Conservation (phyloP, 208 protist genomes). For the Leishmania braziliensis region DNA sequence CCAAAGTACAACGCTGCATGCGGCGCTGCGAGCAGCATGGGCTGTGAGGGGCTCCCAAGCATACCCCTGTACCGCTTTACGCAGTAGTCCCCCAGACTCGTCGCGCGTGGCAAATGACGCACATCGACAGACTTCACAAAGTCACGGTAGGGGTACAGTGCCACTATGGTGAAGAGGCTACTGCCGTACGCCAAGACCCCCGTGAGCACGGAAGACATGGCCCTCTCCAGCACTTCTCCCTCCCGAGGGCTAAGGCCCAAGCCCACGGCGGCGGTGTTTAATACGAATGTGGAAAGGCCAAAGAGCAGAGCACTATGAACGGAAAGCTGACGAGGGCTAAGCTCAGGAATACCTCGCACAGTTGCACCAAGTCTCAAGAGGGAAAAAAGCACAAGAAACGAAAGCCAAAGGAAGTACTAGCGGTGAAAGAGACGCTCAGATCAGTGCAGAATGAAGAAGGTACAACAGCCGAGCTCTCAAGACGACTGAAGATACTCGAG, state of each 20-base stretch:
- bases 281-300: neutral
- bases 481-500: neutral
- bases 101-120: conserved; percentile 12
- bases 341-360: neutral
- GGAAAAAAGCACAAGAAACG: neutral
- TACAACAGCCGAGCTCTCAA: neutral
- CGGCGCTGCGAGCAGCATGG: conserved; percentile 70
- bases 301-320: neutral
- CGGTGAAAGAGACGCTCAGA: neutral
- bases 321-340: neutral
- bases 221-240: neutral
- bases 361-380: neutral
- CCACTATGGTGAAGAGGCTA: conserved; percentile 61
- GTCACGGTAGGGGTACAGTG: conserved; percentile 87
- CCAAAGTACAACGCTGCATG: conserved; percentile 75
- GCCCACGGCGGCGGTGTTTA: neutral
- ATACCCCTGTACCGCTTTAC: conserved; percentile 81
- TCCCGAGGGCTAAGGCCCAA: neutral
- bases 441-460: neutral
- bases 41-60: conserved; percentile 76
- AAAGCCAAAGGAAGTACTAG: neutral
- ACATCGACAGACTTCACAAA: conserved; percentile 68
- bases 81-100: conserved; percentile 50
- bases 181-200: conserved; percentile 65
- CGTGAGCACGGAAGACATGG: conserved; percentile 44